Base-by-base conservation (phyloP, 2,329 filamentous ascomycete genomes). In the Aspergillus ochraceoroseus region DNA sequence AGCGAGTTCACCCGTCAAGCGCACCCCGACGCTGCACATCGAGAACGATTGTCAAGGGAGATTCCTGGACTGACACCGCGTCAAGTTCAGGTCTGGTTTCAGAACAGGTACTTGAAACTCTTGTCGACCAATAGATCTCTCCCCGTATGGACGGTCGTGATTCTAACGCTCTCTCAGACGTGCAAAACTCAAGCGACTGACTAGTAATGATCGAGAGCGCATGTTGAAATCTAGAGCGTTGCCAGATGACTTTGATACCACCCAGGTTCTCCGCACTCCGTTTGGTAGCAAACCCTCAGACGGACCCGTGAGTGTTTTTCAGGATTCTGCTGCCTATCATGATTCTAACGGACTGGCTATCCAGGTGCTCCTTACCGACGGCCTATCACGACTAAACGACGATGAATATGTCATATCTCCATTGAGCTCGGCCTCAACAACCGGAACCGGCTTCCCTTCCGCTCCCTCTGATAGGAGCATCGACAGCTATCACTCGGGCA, bases 81-180 rank as follows among this genome's bases (percentile, higher is more conserved):
- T 46, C 89, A 96, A 62, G 90, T 96, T 15, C 89, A 96, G 65
- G 89, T 96, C 34, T 96, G 89, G 90, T 96, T 96, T 67, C 89
- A 96, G 66, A 96, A 96, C 67, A 80, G 89, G 89, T 95, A 76
- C 12, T 38, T n/a, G n/a, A n/a, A n/a, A n/a, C n/a, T n/a, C n/a
- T n/a, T n/a, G n/a, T n/a, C n/a, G n/a, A n/a, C n/a, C n/a, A n/a
- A n/a, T n/a, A n/a, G n/a, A n/a, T n/a, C n/a, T n/a, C n/a, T n/a
- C n/a, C n/a, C n/a, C n/a, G n/a, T n/a, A n/a, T n/a, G n/a, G n/a
- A 12, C 38, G 9, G 20, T 22, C 9, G 5, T 9, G 9, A 9
- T 22, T 22, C 20, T 22, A 9, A 22, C 20, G 9, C 5, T 9
- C 20, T 9, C 20, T 22, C 20, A 80, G 77, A 61, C 65, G 77